A percentile compares a stretch with the other conserved stretches of the same genome.
These are phyloP conservation scores for Amphibolis antarctica DNA, from an alignment of 106 monocot species.

Conservation along the genomic window DNA sequence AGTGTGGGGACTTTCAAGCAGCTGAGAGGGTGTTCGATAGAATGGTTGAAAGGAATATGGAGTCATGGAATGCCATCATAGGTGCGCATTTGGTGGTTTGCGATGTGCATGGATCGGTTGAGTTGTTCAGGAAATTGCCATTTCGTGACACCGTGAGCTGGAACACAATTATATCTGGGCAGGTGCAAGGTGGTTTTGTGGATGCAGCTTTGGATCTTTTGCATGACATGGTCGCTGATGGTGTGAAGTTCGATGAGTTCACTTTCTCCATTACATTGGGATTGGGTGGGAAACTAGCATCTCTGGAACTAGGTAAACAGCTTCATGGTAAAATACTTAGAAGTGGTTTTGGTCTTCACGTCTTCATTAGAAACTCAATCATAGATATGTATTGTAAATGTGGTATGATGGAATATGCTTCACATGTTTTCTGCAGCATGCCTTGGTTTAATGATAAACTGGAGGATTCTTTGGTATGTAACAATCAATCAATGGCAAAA, in stretches of 20 bases:
- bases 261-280: conserved; percentile 54
- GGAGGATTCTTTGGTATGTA: not conserved
- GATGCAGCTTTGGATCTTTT: conserved; percentile 33
- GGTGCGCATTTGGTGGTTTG: conserved; percentile 27
- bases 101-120: conserved; percentile 34
- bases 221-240: conserved; percentile 32
- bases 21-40: conserved; percentile 30
- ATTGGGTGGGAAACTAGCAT: conserved; percentile 32
- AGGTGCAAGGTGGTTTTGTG: conserved; percentile 31
- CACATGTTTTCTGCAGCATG: conserved; percentile 22
- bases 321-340: conserved; percentile 40
- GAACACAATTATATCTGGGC: conserved; percentile 71
- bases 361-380: conserved; percentile 43
- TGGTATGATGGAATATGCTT: conserved; percentile 33
- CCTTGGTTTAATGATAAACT: conserved; percentile 1
- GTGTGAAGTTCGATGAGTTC: conserved; percentile 37
- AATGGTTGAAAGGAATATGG: conserved; percentile 39
- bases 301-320: conserved; percentile 46
- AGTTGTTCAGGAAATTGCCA: conserved; percentile 37
- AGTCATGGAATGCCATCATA: conserved; percentile 75
- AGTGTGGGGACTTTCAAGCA: conserved; percentile 27
- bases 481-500: conserved; percentile 5
- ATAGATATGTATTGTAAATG: conserved; percentile 91
- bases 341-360: conserved; percentile 25
- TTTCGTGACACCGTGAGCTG: conserved; percentile 48